Percentiles rank a stretch among this genome's conserved stretches.
Evolutionary conservation across 2,329 filamentous ascomycete genomes (phyloP).

Genomic region (Byssochlamys sp.): DNA sequence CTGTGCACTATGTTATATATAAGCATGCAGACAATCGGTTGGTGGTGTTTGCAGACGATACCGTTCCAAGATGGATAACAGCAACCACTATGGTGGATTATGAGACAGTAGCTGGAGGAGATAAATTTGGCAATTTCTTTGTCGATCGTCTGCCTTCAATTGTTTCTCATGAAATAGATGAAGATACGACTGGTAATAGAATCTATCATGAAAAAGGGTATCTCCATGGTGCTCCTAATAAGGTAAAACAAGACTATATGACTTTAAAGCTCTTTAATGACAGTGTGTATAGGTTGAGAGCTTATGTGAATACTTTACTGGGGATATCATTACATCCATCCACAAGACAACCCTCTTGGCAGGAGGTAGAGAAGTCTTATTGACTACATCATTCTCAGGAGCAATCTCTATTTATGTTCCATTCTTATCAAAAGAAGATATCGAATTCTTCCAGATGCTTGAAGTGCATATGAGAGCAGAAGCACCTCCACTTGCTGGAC

Average conservation of each 20-base stretch:
- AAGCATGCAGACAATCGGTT: constrained; percentile 84
- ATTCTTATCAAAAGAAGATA: constrained; percentile 81
- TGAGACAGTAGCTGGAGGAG: constrained; percentile 84
- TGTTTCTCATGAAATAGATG: constrained; percentile 79
- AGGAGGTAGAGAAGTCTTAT: constrained; percentile 78
- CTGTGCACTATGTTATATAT: constrained; percentile 84
- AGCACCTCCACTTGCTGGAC: constrained; percentile 76
- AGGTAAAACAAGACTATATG: constrained; percentile 69
- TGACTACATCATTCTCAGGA: constrained; percentile 94
- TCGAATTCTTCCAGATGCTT: constrained; percentile 93
- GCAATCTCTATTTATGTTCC: constrained; percentile 89
- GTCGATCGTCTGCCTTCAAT: constrained; percentile 79
- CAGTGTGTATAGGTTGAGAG: no score
- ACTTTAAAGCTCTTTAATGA: no score
- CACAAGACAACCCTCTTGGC: constrained; percentile 82
- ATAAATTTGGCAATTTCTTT: constrained; percentile 97
- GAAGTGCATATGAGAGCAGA: constrained; percentile 80
- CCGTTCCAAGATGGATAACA: constrained; percentile 79
- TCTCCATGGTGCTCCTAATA: constrained; percentile 77
- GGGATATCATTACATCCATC: constrained; percentile 85
- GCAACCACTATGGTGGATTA: constrained; percentile 93
- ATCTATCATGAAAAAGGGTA: constrained; percentile 85
- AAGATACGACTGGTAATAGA: constrained; percentile 80
- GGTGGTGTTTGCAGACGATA: constrained; percentile 88
- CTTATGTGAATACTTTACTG: constrained; percentile 80